Evolutionary conservation across 2,329 filamentous ascomycete species (phyloP), one percentile per base, ranked within the genome.

Genomic region (Rasamsonia emersonii): DNA sequence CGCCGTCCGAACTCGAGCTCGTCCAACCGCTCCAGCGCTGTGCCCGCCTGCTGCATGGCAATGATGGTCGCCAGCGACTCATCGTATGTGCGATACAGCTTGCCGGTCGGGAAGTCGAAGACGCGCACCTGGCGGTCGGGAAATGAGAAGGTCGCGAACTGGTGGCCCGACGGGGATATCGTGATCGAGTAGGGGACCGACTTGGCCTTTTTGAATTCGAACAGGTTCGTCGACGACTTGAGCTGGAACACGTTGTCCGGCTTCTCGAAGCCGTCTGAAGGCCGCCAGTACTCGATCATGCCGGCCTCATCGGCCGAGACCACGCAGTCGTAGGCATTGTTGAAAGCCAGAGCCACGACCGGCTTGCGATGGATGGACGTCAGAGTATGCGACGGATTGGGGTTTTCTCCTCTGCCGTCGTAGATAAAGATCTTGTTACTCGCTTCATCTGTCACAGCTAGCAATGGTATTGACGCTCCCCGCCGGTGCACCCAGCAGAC

Each of bases 221-320:
- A 98, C 1, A 98, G 70, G 49, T 84, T 91, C 3, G 91, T 98
- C 1, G 83, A 80, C 53, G 86, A 93, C 62, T 98, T 98, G 63
- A 86, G 84, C 44, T 85, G 74, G 54, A 93, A 98, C 11, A 98
- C 86, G 32, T 77, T 86, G 45, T 86, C 79, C 0, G 91, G 91
- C 58, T 96, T 95, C 50, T 93, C 86, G 55, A 86, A 77, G 2
- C 75, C 78, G 40, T 73, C 75, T 9, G 53, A 46, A 0, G 91
- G 86, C 36, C 75, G 74, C 91, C 91, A 98, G 62, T 98, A 98
- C 58, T 98, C 91, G 7, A 98, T 56, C 89, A 96, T 96, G 15
- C 91, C 89, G 33, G 76, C 75, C 45, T 89, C 79, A 44, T 98
- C 93, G 0, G 79, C 79, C 2, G 91, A 96, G 5, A 96, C 65